These are phyloP conservation scores for Fraxinus velutina DNA, from an alignment of 305 asterid species.

Conservation along the genomic window DNA sequence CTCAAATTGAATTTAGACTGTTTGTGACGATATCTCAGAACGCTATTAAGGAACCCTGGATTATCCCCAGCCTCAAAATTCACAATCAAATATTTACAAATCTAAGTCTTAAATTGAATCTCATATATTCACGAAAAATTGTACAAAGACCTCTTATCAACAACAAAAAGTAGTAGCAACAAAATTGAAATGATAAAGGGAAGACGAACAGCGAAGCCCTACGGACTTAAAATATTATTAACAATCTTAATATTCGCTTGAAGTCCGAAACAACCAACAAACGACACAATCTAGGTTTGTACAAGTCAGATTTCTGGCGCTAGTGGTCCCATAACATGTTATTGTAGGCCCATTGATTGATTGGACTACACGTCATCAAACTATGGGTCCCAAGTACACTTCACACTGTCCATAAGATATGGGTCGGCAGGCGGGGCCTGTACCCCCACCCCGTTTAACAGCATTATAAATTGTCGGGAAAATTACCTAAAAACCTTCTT, in stretches of 20 bases:
- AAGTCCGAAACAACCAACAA: neutral
- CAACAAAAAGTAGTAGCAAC: neutral
- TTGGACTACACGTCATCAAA: neutral
- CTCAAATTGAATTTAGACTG: neutral
- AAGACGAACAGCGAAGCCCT: neutral
- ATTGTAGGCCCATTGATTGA: neutral
- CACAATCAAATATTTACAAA: neutral
- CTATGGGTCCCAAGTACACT: neutral
- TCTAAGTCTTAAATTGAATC: neutral
- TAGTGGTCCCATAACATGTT: neutral
- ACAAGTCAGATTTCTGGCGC: neutral
- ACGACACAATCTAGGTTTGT: neutral
- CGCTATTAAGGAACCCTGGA: neutral
- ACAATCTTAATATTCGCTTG: neutral
- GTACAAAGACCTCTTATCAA: neutral
- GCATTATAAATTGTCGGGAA: no score
- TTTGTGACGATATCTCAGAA: neutral
- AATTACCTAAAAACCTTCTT: no score
- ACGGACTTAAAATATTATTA: neutral
- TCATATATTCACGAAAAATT: neutral
- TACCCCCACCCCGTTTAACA: no score
- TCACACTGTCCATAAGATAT: neutral
- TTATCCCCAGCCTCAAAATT: neutral
- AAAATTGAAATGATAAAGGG: neutral
- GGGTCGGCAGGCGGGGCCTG: no score